A percentile compares a stretch with the other conserved stretches of the same genome.
phyloP scores from a whole-genome alignment of 768 basidiomycete genomes.

The Boletus barrowsii region DNA sequence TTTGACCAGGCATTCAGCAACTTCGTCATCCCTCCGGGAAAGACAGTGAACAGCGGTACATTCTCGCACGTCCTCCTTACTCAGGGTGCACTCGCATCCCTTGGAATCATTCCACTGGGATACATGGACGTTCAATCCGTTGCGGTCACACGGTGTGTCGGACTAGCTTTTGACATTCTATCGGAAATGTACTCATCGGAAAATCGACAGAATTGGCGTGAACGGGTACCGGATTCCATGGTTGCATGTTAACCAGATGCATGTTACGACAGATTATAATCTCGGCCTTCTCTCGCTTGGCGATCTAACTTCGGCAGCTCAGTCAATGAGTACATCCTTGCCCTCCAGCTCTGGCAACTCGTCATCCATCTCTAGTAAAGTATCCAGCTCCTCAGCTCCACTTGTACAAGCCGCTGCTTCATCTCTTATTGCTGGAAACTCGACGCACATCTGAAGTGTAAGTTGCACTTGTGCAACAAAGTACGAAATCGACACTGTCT shows the following conservation, averaged over 20 bases:
- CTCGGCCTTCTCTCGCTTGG: conserved; percentile 11
- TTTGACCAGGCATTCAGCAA: conserved; percentile 53
- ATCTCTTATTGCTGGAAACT: conserved; percentile 1
- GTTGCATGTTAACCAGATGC: conserved; percentile 54
- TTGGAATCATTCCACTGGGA: conserved; percentile 54
- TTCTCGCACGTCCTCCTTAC: conserved; percentile 57
- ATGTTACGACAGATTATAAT: conserved; percentile 51
- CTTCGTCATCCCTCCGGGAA: conserved; percentile 55
- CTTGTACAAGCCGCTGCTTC: neutral
- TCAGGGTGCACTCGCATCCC: conserved; percentile 53
- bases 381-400: neutral
- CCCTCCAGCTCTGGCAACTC: neutral
- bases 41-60: conserved; percentile 59
- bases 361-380: neutral
- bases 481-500: neutral
- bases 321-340: conserved; percentile 8
- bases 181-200: neutral
- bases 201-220: conserved; percentile 37
- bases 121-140: conserved; percentile 52
- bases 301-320: conserved; percentile 19
- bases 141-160: conserved; percentile 39
- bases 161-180: neutral
- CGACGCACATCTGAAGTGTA: conserved; percentile 1
- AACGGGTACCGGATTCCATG: conserved; percentile 65
- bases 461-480: neutral